A percentile compares a stretch with the other conserved stretches of the same genome.
Evolutionary conservation across 2,329 filamentous ascomycete genomes (phyloP).

Genomic region (Colletotrichum sp.): DNA sequence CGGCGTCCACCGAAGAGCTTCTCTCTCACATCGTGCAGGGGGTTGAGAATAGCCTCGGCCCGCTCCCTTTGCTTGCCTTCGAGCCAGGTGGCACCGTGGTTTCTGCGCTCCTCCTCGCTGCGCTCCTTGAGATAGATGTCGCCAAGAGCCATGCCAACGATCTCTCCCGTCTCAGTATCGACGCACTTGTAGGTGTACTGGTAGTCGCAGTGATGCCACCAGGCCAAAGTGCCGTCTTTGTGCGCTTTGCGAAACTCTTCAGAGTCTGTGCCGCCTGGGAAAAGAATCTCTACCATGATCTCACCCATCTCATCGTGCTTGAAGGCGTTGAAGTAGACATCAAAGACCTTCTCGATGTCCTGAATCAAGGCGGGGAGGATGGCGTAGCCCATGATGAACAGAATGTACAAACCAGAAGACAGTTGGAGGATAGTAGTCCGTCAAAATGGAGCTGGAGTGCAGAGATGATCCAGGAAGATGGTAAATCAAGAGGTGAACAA

Average conservation of each 20-base stretch:
- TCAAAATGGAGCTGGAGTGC: neutral
- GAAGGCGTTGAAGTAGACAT: slow-evolving; percentile 52
- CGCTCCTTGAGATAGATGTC: slow-evolving; percentile 45
- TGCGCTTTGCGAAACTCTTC: slow-evolving; percentile 48
- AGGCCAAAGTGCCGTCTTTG: slow-evolving; percentile 42
- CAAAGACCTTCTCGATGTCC: slow-evolving; percentile 50
- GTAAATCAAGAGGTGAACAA: neutral
- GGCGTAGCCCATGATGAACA: slow-evolving; percentile 39
- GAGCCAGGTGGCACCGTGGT: slow-evolving; percentile 50
- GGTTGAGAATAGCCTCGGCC: slow-evolving; percentile 45
- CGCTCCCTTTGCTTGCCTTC: slow-evolving; percentile 45
- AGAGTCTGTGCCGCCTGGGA: slow-evolving; percentile 36
- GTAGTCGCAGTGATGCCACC: slow-evolving; percentile 39
- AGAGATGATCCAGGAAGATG: neutral
- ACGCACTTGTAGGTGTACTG: slow-evolving; percentile 55
- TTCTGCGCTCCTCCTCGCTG: slow-evolving; percentile 45
- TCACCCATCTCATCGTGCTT: slow-evolving; percentile 39
- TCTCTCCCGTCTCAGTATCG: slow-evolving; percentile 44
- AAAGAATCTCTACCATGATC: slow-evolving; percentile 46
- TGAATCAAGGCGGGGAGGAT: slow-evolving; percentile 50
- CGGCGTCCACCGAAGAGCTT: slow-evolving; percentile 41
- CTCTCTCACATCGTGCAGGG: slow-evolving; percentile 45
- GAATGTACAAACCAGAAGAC: neutral
- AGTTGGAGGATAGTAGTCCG: neutral
- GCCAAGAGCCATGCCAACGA: slow-evolving; percentile 52